Evolutionary conservation across 2,329 filamentous ascomycete genomes (phyloP), one percentile per base, ranked within the genome.

Genomic region (Colletotrichum sidae): DNA sequence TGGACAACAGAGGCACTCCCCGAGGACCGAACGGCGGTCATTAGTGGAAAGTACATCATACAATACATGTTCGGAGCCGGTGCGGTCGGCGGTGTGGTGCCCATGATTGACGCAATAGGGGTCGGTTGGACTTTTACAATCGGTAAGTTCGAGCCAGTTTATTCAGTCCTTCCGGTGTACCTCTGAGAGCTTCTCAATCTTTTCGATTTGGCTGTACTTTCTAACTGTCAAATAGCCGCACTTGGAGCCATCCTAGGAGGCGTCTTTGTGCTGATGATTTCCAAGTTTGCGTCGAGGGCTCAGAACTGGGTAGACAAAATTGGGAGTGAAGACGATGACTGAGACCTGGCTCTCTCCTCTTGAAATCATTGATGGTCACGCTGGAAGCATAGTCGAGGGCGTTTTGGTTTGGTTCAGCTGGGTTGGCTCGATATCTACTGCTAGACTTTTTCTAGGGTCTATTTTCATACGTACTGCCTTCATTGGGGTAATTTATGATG

Each of bases 81-180:
- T 0, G 82, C 81, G 2, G 84, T 81, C 12, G 85, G 83, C 0
- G 77, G 82, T 2, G 81, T 88, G 15, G 73, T 84, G 2, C 83
- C 82, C 3, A 80, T 89, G 79, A 81, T 85, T 8, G 68, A 82
- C 8, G 76, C 73, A 1, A 80, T 88, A 59, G 85, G 85, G 0
- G 70, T 77, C 0, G 86, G 86, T 0, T 84, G 84, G 80, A 78
- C 83, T 0, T 87, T 84, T 63, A 84, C 81, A 0, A 71, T 87
- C 12, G 60, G 67, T 68, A 12, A 55, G 59, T 50, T 2, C 1
- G 12, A 13, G 3, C n/a, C n/a, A n/a, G n/a, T n/a, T n/a, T n/a
- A n/a, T n/a, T n/a, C n/a, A n/a, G n/a, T n/a, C n/a, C n/a, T n/a
- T n/a, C n/a, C n/a, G n/a, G n/a, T n/a, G n/a, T n/a, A n/a, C n/a